These are phyloP conservation scores for Pseudonitzschia pungens DNA, from an alignment of 108 stramenopile genomes.

Conservation along the genomic window DNA sequence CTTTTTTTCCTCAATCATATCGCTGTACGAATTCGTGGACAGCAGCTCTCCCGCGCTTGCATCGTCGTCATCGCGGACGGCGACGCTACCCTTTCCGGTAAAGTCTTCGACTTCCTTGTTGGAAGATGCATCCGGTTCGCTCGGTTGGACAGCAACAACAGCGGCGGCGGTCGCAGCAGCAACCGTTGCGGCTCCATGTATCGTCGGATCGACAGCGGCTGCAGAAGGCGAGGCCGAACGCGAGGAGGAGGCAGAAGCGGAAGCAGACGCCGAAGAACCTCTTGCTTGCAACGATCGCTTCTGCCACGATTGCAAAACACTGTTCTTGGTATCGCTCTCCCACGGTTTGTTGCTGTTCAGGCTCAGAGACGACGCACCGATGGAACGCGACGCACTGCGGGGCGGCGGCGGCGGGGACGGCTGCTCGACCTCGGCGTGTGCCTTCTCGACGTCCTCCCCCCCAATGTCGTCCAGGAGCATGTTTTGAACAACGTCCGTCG, in stretches of 20 bases:
- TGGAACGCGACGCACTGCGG: no score
- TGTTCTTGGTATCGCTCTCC: slow-evolving; percentile 11
- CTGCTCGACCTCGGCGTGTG: no score
- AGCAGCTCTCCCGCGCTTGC: not conserved
- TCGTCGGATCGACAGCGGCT: no score
- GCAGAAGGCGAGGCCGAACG: no score
- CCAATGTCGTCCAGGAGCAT: no score
- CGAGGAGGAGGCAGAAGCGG: no score
- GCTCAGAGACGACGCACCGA: no score
- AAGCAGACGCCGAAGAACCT: not conserved
- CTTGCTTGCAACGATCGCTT: not conserved
- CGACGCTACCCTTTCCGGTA: not conserved
- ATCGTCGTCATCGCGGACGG: no score
- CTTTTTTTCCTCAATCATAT: slow-evolving; percentile 14
- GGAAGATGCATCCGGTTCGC: not conserved
- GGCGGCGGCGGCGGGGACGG: no score
- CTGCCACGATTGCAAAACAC: slow-evolving; percentile 18
- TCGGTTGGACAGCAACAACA: not conserved
- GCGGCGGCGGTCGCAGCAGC: not conserved
- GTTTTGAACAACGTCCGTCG: no score
- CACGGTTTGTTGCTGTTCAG: slow-evolving; percentile 12
- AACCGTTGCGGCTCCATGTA: not conserved
- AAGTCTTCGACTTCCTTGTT: not conserved
- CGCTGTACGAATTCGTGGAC: not conserved
- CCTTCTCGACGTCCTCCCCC: no score